Base-by-base conservation (phyloP, 2,329 filamentous ascomycete genomes). In the Iodosphaeria phyllophila region DNA sequence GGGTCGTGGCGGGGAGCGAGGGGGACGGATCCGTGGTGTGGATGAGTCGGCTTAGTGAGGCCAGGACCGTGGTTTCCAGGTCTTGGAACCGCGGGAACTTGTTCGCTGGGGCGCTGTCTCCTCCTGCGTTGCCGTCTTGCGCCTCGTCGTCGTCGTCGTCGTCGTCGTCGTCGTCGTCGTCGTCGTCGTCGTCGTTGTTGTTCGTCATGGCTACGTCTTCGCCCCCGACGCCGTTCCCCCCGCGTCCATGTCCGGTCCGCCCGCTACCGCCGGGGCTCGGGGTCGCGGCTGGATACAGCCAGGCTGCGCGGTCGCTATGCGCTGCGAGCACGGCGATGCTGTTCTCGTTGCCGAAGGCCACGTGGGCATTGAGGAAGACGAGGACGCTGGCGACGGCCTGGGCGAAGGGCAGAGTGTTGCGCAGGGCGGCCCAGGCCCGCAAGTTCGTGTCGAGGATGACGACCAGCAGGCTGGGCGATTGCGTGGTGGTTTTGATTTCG, bases 361-460 rank as follows among this genome's bases (percentile, higher is more conserved):
- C 65, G 46, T 98, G 91, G 28, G 86, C 82, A 50, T 98, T 95
- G 54, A 93, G 74, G 54, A 93, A 95, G 56, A 98, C 75, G 41
- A 95, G 74, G 34, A 95, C 66, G 51, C 86, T 70, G 32, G 86
- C 80, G 31, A 98, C 60, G 32, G 82, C 82, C 41, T 76, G 74
- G 24, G 78, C 78, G 31, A 98, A 66, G 15, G 86, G 71, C 6
- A 95, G 70, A 16, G 66, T 67, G 28, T 69, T 53, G 31, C 73
- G 60, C 22, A 95, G 66, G 31, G 79, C 62, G 5, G 79, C 72
- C 89, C 89, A 92, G 39, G 89, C 84, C 39, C 84, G 77, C 3
- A 89, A 89, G 47, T 98, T 98, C 14, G 86, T 93, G 56, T 98
- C 89, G 54, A 98, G 66, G 42, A 98, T 64, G 41, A 98, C 74